phyloP scores from a whole-genome alignment of 352 stramenopile species.

The Globisporangium iwayamae region DNA sequence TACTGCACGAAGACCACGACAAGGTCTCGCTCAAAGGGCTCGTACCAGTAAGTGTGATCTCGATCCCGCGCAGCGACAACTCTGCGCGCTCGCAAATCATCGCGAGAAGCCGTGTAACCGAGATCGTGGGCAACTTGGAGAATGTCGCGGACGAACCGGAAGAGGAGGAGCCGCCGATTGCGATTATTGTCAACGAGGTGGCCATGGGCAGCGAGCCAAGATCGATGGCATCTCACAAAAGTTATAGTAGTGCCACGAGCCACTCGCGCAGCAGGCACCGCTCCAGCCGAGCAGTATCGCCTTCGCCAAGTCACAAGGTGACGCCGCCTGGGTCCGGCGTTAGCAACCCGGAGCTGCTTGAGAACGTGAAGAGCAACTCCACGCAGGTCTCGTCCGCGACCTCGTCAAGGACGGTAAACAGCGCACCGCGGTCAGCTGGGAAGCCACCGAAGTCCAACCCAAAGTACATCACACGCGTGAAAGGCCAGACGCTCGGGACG shows the following conservation, averaged over 20 bases:
- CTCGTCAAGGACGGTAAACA: background rate
- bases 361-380: conserved; percentile 11
- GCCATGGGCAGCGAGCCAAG: conserved; percentile 4
- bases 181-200: conserved; percentile 10
- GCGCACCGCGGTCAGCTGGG: conserved; percentile 8
- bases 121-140: conserved; percentile 13
- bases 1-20: conserved; percentile 31
- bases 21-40: conserved; percentile 24
- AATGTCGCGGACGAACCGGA: conserved; percentile 11
- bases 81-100: conserved; percentile 21
- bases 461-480: conserved; percentile 21
- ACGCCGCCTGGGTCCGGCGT: conserved; percentile 8
- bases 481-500: conserved; percentile 45
- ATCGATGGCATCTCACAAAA: background rate
- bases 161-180: conserved; percentile 15
- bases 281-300: conserved; percentile 4
- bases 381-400: conserved; percentile 11
- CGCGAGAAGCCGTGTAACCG: conserved; percentile 13
- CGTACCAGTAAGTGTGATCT: conserved; percentile 19
- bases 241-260: background rate
- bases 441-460: conserved; percentile 16
- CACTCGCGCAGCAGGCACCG: conserved; percentile 9
- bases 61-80: conserved; percentile 14
- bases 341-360: conserved; percentile 10
- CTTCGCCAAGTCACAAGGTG: conserved; percentile 2